Conservation (phyloP, 148 eudicot genomes). For the Pharnaceum exiguum region DNA sequence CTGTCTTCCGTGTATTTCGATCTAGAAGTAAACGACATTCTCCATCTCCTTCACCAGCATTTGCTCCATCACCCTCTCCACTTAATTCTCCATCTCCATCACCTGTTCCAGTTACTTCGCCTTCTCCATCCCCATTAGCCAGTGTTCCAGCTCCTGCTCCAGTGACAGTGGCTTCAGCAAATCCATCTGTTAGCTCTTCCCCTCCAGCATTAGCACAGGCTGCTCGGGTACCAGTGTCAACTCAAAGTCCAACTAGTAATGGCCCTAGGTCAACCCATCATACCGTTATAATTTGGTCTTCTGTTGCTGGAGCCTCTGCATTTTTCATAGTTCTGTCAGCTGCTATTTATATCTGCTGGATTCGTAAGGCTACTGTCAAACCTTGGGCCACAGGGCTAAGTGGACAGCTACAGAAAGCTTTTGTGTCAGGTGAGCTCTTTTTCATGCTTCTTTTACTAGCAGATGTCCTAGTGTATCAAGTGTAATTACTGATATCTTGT, state of each 20-base stretch:
- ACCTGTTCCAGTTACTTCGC: slow-evolving; percentile 15
- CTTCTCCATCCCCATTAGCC: too few relatives aligned
- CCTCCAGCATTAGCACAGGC: slow-evolving; percentile 19
- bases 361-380: slow-evolving; percentile 51
- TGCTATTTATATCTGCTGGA: slow-evolving; percentile 35
- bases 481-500: neutral
- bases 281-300: slow-evolving; percentile 26
- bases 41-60: slow-evolving; percentile 20
- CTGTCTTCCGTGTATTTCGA: slow-evolving; percentile 20
- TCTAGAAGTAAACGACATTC: slow-evolving; percentile 11
- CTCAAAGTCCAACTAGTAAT: slow-evolving; percentile 10
- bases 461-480: too few relatives aligned
- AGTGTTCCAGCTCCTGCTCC: slow-evolving; percentile 21
- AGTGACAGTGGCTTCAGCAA: slow-evolving; percentile 4
- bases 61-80: slow-evolving; percentile 18
- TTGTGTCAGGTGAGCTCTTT: slow-evolving; percentile 53
- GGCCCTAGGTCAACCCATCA: slow-evolving; percentile 21
- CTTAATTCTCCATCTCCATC: slow-evolving; percentile 19
- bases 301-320: slow-evolving; percentile 33
- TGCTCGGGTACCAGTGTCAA: slow-evolving; percentile 17
- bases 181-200: slow-evolving; percentile 15
- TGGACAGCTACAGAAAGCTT: slow-evolving; percentile 85
- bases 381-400: slow-evolving; percentile 92
- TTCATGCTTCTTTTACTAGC: neutral
- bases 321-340: slow-evolving; percentile 29